Evolutionary conservation across 2,329 filamentous ascomycete species (phyloP), one percentile per base, ranked within the genome.

Genomic region (Trichoderma semiorbis): DNA sequence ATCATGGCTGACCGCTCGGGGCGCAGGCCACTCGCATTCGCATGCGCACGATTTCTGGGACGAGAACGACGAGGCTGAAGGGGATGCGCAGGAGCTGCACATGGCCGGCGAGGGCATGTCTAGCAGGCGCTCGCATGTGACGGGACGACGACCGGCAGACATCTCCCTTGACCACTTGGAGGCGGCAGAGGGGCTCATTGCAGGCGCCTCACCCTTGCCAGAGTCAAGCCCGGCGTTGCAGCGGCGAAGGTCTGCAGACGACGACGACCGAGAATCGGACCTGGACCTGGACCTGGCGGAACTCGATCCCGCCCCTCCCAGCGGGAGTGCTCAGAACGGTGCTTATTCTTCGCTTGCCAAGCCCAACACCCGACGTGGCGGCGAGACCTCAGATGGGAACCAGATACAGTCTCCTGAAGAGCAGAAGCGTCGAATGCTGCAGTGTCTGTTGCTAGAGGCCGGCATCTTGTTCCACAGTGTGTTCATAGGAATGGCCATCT

Each of bases 401-500:
- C 80, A 80, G 6, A 72, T 50, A 62, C 74, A 75, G 72, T 83
- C 80, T 47, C 78, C 87, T 62, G 86, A 93, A 78, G 85, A 91
- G 80, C 86, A 88, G 72, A 88, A 90, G 77, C 87, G 91, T 12
- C 87, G 91, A 74, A 86, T 95, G 75, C 83, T 95, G 11, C 93
- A 96, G 80, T 95, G 93, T 75, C 84, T 95, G 60, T 86, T 96
- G 28, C 87, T 96, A 3, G 93, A 95, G 81, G 92, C 92, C 0
- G 93, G 93, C 24, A 95, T 96, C 73, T 86, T 96, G 18, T 95
- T 95, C 79, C 93, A 96, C 83, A 93, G 90, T 77, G 86, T 96
- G 69, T 96, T 96, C 78, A 95, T 96, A 76, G 93, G 93, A 73
- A 95, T 95, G 92, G 92, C 93, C 5, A 86, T 96, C 34, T 94